These are phyloP conservation scores for Coprinopsis cinerea DNA, from an alignment of 768 basidiomycete species.

Conservation along the genomic window DNA sequence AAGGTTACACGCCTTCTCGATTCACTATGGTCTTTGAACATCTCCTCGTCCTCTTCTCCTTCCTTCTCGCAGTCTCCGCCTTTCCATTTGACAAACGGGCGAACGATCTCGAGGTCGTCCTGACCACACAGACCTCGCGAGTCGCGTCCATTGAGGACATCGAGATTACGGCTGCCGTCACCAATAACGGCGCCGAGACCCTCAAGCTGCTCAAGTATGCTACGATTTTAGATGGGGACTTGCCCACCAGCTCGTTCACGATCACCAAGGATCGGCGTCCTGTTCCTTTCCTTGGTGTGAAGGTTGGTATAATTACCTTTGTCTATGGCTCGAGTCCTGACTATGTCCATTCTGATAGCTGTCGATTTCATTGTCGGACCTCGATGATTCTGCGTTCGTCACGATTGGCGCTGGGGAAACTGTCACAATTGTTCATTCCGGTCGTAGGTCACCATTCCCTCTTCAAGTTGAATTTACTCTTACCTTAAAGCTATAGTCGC, in stretches of 20 bases:
- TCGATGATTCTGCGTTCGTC: slow-evolving; percentile 34
- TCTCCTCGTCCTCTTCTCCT: slow-evolving; percentile 7
- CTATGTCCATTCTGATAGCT: slow-evolving; percentile 20
- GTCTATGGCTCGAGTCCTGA: background rate
- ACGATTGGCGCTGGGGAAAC: slow-evolving; percentile 35
- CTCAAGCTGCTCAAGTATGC: slow-evolving; percentile 41
- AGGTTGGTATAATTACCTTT: slow-evolving; percentile 23
- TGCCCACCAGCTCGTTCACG: slow-evolving; percentile 39
- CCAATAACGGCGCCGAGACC: slow-evolving; percentile 32
- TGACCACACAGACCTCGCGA: slow-evolving; percentile 21
- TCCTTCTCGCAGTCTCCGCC: slow-evolving; percentile 21
- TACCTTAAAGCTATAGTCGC: slow-evolving; percentile 23
- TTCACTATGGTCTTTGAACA: background rate
- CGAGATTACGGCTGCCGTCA: slow-evolving; percentile 35
- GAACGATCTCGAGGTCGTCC: slow-evolving; percentile 25
- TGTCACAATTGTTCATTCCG: slow-evolving; percentile 32
- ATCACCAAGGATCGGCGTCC: slow-evolving; percentile 33
- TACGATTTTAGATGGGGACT: slow-evolving; percentile 37
- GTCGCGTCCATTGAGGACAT: slow-evolving; percentile 34
- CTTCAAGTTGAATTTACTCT: background rate
- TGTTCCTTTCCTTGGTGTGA: slow-evolving; percentile 38
- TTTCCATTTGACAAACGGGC: slow-evolving; percentile 23
- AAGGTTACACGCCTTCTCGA: too few relatives aligned
- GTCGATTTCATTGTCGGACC: slow-evolving; percentile 29
- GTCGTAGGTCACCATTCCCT: slow-evolving; percentile 17